A percentile compares a stretch with the other conserved stretches of the same genome.
Evolutionary conservation across 306 rosid species (phyloP).

Genomic region (Sophora flavescens): DNA sequence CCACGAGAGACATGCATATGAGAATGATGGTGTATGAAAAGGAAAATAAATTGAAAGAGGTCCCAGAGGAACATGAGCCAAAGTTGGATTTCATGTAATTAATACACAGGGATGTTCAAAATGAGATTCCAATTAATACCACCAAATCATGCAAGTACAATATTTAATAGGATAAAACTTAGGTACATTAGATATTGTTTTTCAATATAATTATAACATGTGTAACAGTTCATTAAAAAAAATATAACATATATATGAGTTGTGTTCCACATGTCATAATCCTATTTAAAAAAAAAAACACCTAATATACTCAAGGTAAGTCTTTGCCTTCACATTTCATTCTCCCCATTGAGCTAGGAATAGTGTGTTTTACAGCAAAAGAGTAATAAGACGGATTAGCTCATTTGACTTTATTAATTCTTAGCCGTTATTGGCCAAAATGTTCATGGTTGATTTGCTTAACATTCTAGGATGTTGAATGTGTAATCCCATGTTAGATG

Average conservation of each 20-base stretch:
- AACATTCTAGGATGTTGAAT: neutral
- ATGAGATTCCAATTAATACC: neutral
- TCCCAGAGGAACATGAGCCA: neutral
- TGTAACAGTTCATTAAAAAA: too few relatives aligned
- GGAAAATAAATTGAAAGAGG: constrained; percentile 5
- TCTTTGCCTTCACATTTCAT: constrained; percentile 2
- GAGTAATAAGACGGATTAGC: neutral
- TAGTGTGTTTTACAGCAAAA: neutral
- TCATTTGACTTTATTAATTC: neutral
- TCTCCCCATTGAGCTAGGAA: neutral
- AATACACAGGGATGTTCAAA: neutral
- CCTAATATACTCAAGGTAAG: too few relatives aligned
- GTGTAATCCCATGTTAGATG: neutral
- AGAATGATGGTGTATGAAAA: neutral
- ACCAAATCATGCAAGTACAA: neutral
- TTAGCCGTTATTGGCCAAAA: neutral
- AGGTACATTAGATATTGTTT: too few relatives aligned
- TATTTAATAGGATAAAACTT: neutral
- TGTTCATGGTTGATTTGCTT: constrained; percentile 14
- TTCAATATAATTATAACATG: too few relatives aligned
- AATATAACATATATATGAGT: too few relatives aligned
- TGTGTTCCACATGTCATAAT: too few relatives aligned
- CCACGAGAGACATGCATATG: neutral
- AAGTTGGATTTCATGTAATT: neutral
- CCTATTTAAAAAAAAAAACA: too few relatives aligned